These are phyloP conservation scores for Triticum timopheevii DNA, from an alignment of 176 grass and related monocot species.

Conservation along the genomic window DNA sequence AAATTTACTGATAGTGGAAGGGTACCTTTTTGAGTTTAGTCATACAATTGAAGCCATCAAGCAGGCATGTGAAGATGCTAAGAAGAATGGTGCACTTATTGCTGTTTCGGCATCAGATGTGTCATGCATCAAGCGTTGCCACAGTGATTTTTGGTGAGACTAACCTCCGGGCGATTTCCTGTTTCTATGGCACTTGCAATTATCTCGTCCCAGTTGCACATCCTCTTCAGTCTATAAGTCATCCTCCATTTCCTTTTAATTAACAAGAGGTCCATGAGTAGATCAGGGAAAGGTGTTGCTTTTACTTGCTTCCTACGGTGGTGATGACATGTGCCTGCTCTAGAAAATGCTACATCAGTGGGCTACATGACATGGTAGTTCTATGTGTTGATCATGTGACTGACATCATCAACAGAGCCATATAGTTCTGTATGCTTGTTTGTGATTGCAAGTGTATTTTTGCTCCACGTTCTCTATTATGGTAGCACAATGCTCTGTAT, in stretches of 20 bases:
- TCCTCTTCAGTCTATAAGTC: neutral
- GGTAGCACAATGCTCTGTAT: neutral
- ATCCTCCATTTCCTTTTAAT: neutral
- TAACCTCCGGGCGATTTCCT: neutral
- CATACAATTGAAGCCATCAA: slow-evolving; percentile 90
- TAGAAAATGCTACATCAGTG: neutral
- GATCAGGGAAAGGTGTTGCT: neutral
- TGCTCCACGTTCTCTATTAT: neutral
- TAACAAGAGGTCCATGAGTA: neutral
- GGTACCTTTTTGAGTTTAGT: slow-evolving; percentile 85
- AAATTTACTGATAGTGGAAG: slow-evolving; percentile 83
- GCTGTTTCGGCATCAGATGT: slow-evolving; percentile 89
- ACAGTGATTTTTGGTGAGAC: slow-evolving; percentile 83
- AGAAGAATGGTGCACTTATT: slow-evolving; percentile 74
- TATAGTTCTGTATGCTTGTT: neutral
- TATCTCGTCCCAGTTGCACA: neutral
- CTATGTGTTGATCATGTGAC: neutral
- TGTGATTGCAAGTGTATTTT: neutral
- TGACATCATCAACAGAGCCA: neutral
- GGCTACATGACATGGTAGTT: neutral
- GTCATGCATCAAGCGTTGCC: slow-evolving; percentile 86
- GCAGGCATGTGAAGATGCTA: slow-evolving; percentile 84
- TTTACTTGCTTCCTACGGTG: slow-evolving; percentile 24
- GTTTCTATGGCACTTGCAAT: neutral
- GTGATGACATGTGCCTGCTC: neutral